Conservation (phyloP, 345 rosid genomes). For the Passiflora organensis region DNA sequence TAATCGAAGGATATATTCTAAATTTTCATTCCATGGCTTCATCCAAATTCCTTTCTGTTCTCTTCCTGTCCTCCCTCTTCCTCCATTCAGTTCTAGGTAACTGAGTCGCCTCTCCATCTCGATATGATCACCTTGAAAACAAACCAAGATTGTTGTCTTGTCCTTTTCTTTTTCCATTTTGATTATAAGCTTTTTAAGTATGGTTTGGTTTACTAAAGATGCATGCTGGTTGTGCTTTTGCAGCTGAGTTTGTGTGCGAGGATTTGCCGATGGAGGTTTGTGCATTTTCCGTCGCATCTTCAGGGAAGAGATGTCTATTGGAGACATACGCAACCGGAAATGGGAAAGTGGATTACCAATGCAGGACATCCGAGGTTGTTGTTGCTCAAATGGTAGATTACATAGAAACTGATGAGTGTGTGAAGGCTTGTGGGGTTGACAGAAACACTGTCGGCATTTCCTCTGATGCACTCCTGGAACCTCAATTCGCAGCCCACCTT, state of each 20-base stretch:
- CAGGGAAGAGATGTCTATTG: slow-evolving; percentile 79
- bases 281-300: slow-evolving; percentile 59
- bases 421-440: slow-evolving; percentile 73
- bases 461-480: slow-evolving; percentile 78
- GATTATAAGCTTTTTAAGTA: background rate
- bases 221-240: background rate
- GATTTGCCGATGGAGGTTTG: slow-evolving; percentile 60
- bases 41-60: slow-evolving; percentile 38
- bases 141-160: background rate
- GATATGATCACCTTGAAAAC: background rate
- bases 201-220: background rate
- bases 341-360: slow-evolving; percentile 49
- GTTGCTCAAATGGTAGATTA: slow-evolving; percentile 69
- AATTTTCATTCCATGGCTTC: slow-evolving; percentile 41
- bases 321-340: slow-evolving; percentile 41
- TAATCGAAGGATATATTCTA: no score
- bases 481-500: slow-evolving; percentile 69
- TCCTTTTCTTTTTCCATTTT: no score
- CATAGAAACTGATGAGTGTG: slow-evolving; percentile 73
- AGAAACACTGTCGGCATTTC: slow-evolving; percentile 82
- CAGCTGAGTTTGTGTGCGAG: slow-evolving; percentile 68
- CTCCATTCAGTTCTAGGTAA: slow-evolving; percentile 65
- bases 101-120: background rate
- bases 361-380: slow-evolving; percentile 78
- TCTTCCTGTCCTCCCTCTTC: slow-evolving; percentile 55